Conservation (phyloP, 768 basidiomycete genomes). For the Mycena kentingensis region DNA sequence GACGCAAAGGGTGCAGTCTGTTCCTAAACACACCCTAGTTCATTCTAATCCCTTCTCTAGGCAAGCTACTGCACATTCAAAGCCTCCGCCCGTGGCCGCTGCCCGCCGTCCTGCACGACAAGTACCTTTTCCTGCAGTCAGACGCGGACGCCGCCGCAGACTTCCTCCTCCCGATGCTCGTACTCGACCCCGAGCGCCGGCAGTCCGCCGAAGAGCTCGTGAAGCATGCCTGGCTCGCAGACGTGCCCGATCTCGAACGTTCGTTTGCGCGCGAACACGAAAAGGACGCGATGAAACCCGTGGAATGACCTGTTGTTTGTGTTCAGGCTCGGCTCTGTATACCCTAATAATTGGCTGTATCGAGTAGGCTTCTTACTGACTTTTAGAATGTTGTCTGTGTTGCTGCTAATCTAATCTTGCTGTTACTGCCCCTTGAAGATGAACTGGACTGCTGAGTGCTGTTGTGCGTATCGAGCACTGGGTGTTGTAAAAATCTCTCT, state of each 20-base stretch:
- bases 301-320: slow-evolving; percentile 45
- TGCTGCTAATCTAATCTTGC: too few species aligned
- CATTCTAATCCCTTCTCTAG: slow-evolving; percentile 28
- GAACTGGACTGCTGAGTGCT: too few species aligned
- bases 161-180: slow-evolving; percentile 88
- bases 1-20: slow-evolving; percentile 75
- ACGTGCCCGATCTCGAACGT: slow-evolving; percentile 38
- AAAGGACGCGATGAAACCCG: slow-evolving; percentile 73
- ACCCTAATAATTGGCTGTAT: neutral
- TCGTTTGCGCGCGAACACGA: slow-evolving; percentile 27
- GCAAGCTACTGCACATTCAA: slow-evolving; percentile 90
- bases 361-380: neutral
- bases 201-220: slow-evolving; percentile 81
- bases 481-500: too few species aligned
- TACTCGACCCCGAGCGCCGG: slow-evolving; percentile 83
- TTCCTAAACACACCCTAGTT: neutral
- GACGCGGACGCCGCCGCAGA: slow-evolving; percentile 81
- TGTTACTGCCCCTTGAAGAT: too few species aligned
- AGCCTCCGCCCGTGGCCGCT: slow-evolving; percentile 93
- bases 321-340: neutral
- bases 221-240: slow-evolving; percentile 85
- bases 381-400: neutral
- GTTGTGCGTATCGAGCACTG: too few species aligned
- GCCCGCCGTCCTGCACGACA: slow-evolving; percentile 83
- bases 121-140: slow-evolving; percentile 85